Base-by-base conservation (phyloP, 805 yeast species). In the Cyberlindnera maclurae region DNA sequence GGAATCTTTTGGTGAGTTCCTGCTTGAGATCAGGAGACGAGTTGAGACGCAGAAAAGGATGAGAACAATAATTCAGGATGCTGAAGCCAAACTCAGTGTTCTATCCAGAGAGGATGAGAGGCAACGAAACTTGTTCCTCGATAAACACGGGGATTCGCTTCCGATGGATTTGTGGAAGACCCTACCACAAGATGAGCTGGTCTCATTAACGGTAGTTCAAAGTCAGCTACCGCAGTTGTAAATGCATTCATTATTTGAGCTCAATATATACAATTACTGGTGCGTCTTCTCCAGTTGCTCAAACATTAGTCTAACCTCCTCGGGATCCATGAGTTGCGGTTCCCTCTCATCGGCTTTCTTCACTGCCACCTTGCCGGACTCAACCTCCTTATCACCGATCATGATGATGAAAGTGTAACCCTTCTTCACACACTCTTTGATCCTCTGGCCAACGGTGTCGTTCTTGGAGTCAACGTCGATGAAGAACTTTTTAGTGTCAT, bases 371-470 rank as follows among this genome's bases (percentile, higher is more conserved):
- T 73, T 72, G 0, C 74, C 74, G 28, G 61, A 59, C 35, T 70
- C 74, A 7, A 82, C 64, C 58, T 93, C 98, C 47, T 76, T 75
- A 49, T 88, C 96, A 20, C 98, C 98, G 30, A 93, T 71, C 61
- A 89, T 74, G n/a, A 87, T 64, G 33, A 90, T 73, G 53, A 75
- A 93, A 8, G 82, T 80, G 57, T 83, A 88, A 1, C 90, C 87
- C 49, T 78, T 78, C 39, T 60, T 55, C 12, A 82, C 67, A 3
- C 95, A 93, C 39, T 86, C 93, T 51, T 83, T 82, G 37, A 88
- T 79, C 51, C 96, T 71, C 37, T 69, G 73, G 0, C 94, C 89
- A 22, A 90, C 75, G 1, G 97, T 81, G 48, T 83, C 95, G 7
- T 70, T 70, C 49, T 95, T 74, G 4, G 63, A 62, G 52, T 86